Evolutionary conservation across 805 yeast genomes (phyloP).

Genomic region (Candida bentonensis): DNA sequence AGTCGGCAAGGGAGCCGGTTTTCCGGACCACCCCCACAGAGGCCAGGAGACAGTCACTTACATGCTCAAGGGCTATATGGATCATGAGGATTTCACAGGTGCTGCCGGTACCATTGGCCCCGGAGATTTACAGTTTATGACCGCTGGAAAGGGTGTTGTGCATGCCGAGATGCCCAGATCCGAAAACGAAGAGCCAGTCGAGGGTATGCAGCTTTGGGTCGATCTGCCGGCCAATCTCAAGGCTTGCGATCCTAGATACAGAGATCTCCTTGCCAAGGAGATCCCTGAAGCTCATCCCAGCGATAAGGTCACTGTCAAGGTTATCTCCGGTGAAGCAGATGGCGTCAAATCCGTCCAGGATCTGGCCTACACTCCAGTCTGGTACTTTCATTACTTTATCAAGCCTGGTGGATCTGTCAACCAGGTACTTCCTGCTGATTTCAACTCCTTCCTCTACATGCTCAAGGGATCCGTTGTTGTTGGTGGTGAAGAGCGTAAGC

Average conservation of each 20-base stretch:
- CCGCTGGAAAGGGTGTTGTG: slow-evolving; percentile 77
- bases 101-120: slow-evolving; percentile 55
- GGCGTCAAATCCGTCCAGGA: slow-evolving; percentile 65
- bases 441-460: slow-evolving; percentile 58
- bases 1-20: slow-evolving; percentile 47
- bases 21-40: slow-evolving; percentile 74
- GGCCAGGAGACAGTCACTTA: slow-evolving; percentile 69
- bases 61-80: slow-evolving; percentile 47
- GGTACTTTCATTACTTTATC: slow-evolving; percentile 52
- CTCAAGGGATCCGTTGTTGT: slow-evolving; percentile 45
- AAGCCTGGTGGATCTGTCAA: slow-evolving; percentile 49
- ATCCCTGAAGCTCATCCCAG: slow-evolving; percentile 50
- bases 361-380: slow-evolving; percentile 70
- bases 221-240: slow-evolving; percentile 57
- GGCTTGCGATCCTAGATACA: slow-evolving; percentile 54
- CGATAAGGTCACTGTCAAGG: slow-evolving; percentile 52
- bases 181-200: slow-evolving; percentile 30
- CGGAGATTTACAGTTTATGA: slow-evolving; percentile 85
- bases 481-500: slow-evolving; percentile 22
- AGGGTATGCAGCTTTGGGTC: slow-evolving; percentile 79
- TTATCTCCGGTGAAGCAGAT: slow-evolving; percentile 62
- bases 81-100: slow-evolving; percentile 80
- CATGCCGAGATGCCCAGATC: slow-evolving; percentile 76
- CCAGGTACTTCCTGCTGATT: slow-evolving; percentile 46
- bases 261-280: slow-evolving; percentile 55